phyloP scores from a whole-genome alignment of 2,329 filamentous ascomycete genomes.

The Coniochaeta prunicola region DNA sequence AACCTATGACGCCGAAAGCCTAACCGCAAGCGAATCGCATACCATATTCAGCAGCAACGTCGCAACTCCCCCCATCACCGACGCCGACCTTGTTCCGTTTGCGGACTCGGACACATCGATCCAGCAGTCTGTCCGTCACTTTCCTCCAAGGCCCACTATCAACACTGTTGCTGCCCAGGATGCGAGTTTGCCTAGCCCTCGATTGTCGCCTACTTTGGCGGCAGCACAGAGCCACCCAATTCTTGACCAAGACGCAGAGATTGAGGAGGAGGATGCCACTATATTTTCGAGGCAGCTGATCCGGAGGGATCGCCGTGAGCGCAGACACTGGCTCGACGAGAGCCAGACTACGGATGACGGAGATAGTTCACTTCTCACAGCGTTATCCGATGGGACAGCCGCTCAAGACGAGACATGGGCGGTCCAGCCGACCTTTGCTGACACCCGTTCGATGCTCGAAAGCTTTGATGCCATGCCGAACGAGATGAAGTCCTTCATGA shows the following conservation, averaged over 20 bases:
- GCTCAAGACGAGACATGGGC: constrained; percentile 15
- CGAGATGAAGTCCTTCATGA: constrained; percentile 90
- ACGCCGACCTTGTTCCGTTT: constrained; percentile 60
- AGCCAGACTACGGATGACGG: constrained; percentile 33
- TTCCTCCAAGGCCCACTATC: constrained; percentile 44
- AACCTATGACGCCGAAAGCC: constrained; percentile 42
- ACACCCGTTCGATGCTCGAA: constrained; percentile 81
- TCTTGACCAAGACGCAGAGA: constrained; percentile 35
- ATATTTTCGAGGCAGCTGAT: constrained; percentile 21
- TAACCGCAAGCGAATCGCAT: constrained; percentile 45
- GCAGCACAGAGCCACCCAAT: constrained; percentile 47
- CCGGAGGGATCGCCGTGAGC: constrained; percentile 23
- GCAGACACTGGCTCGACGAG: constrained; percentile 27
- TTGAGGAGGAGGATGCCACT: constrained; percentile 27
- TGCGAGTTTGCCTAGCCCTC: constrained; percentile 88
- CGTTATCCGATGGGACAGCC: constrained; percentile 17
- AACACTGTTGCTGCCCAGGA: constrained; percentile 73
- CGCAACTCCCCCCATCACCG: constrained; percentile 69
- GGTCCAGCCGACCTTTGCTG: constrained; percentile 49
- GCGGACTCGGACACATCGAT: constrained; percentile 43
- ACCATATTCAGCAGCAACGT: constrained; percentile 57
- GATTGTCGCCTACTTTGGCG: constrained; percentile 83
- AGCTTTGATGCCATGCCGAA: constrained; percentile 86
- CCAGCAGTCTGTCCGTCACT: constrained; percentile 35
- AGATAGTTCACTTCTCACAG: constrained; percentile 19